Conservation (phyloP, 2,329 filamentous ascomycete species). For the Fusarium sp. region DNA sequence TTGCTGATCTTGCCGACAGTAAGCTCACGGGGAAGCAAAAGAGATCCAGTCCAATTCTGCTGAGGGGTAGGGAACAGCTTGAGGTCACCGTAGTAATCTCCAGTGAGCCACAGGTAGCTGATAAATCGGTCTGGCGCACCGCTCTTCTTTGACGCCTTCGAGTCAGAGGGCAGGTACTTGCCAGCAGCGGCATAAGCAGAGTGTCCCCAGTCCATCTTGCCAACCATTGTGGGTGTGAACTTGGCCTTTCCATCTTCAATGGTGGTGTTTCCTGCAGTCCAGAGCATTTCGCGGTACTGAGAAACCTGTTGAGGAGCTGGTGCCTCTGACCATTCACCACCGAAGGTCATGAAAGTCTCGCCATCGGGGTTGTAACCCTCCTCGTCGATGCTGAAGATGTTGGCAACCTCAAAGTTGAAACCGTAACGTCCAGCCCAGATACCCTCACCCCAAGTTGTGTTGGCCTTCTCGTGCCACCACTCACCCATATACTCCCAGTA, state of each 20-base stretch:
- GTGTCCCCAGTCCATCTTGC: conserved; percentile 54
- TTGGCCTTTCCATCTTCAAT: conserved; percentile 45
- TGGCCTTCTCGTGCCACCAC: conserved; percentile 53
- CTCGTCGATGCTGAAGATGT: conserved; percentile 55
- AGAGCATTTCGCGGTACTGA: conserved; percentile 55
- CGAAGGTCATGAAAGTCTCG: conserved; percentile 54
- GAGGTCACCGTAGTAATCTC: conserved; percentile 54
- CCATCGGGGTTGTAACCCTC: conserved; percentile 54
- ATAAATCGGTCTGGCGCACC: conserved; percentile 56
- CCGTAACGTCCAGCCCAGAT: conserved; percentile 53
- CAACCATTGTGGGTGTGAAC: conserved; percentile 56
- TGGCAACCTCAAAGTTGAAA: conserved; percentile 60
- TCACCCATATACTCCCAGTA: conserved; percentile 43
- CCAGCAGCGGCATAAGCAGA: conserved; percentile 58
- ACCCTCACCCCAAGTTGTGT: conserved; percentile 51
- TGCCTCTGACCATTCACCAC: conserved; percentile 56
- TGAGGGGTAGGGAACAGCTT: conserved; percentile 52
- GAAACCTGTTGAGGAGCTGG: conserved; percentile 55
- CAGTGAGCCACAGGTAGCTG: conserved; percentile 56
- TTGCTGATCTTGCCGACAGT: conserved; percentile 54
- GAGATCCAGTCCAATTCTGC: conserved; percentile 58
- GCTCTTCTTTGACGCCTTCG: conserved; percentile 52
- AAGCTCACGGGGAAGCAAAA: conserved; percentile 57
- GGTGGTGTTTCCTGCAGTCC: conserved; percentile 53
- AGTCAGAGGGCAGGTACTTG: conserved; percentile 53